Percentiles rank a stretch among this genome's conserved stretches.
These are phyloP conservation scores for Bruguiera hainesii DNA, from an alignment of 441 rosid genomes.

Conservation along the genomic window DNA sequence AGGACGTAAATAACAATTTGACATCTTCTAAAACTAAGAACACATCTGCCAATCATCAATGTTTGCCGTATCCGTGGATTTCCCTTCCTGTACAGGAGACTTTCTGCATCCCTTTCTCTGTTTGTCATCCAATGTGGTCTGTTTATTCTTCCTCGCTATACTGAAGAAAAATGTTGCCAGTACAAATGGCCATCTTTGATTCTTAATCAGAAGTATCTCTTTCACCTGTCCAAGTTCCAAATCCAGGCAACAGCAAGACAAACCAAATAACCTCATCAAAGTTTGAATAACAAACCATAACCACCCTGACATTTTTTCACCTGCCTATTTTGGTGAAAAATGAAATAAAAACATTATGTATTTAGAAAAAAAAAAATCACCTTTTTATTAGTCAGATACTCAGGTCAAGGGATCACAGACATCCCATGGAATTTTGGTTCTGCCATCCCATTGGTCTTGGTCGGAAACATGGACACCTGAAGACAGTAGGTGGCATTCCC, in stretches of 20 bases:
- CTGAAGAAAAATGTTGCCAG: background rate
- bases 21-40: background rate
- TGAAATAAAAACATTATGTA: background rate
- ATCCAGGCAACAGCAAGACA: slow-evolving; percentile 2
- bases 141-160: background rate
- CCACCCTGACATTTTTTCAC: background rate
- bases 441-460: slow-evolving; percentile 5
- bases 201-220: slow-evolving; percentile 1
- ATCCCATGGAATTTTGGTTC: slow-evolving; percentile 7
- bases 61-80: background rate
- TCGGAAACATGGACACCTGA: slow-evolving; percentile 30
- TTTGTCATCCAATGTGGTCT: background rate
- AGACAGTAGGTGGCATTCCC: slow-evolving; percentile 14
- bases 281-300: slow-evolving; percentile 12
- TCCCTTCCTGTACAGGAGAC: background rate
- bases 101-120: background rate
- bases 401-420: slow-evolving; percentile 12
- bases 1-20: background rate
- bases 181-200: background rate
- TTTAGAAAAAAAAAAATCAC: background rate
- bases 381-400: background rate
- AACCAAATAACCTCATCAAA: slow-evolving; percentile 8
- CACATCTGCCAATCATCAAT: background rate
- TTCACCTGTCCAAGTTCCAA: slow-evolving; percentile 1
- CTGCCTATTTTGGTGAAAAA: slow-evolving; percentile 11